Percentiles rank a stretch among this genome's conserved stretches.
These are phyloP conservation scores for Exophiala viscosa DNA, from an alignment of 2,329 filamentous ascomycete genomes.

Conservation along the genomic window DNA sequence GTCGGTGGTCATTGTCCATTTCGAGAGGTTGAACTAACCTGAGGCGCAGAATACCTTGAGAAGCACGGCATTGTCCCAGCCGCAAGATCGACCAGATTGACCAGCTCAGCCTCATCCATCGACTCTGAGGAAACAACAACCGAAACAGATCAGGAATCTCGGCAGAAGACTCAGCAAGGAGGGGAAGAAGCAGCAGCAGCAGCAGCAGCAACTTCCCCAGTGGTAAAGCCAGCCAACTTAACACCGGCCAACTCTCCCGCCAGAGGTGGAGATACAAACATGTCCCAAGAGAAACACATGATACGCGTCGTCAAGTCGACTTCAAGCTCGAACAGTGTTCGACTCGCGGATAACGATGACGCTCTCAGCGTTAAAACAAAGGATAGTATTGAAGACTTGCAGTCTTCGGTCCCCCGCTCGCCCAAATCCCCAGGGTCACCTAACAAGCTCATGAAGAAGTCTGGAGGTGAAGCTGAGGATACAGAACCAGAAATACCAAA, in stretches of 20 bases:
- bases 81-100: not conserved
- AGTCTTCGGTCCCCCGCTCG: slow-evolving; percentile 18
- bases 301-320: not conserved
- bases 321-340: not conserved
- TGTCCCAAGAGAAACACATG: not conserved
- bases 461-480: not conserved
- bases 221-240: not conserved
- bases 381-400: slow-evolving; percentile 24
- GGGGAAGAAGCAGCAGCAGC: too few species aligned
- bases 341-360: slow-evolving; percentile 13
- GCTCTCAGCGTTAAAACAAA: slow-evolving; percentile 22
- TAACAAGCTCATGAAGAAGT: not conserved
- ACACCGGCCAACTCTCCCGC: not conserved
- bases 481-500: slow-evolving; percentile 7
- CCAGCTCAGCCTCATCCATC: slow-evolving; percentile 8
- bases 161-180: too few species aligned
- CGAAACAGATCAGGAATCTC: not conserved
- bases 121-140: slow-evolving; percentile 1
- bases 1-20: not conserved
- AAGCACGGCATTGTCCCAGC: slow-evolving; percentile 1
- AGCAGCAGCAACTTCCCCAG: too few species aligned
- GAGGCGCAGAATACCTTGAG: slow-evolving; percentile 9
- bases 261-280: not conserved
- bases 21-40: not conserved
- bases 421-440: slow-evolving; percentile 11